These are phyloP conservation scores for Tetrapyrgos nigripes DNA, from an alignment of 1,284 basidiomycete species.

Conservation along the genomic window DNA sequence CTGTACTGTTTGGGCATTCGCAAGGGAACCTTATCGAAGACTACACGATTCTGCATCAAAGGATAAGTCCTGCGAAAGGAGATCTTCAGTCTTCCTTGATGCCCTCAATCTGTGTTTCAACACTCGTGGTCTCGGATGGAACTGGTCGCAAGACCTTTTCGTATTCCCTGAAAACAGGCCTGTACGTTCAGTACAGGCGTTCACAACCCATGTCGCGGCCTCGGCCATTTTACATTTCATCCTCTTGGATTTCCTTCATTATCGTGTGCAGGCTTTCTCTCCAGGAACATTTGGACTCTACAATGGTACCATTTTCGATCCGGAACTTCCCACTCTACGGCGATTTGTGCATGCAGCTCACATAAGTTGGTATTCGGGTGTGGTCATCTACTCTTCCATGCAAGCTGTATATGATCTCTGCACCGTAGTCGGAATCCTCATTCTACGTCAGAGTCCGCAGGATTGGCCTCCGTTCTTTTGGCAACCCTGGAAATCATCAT, in stretches of 20 bases:
- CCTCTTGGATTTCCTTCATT: slow-evolving; percentile 48
- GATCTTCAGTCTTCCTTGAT: slow-evolving; percentile 38
- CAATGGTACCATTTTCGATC: slow-evolving; percentile 53
- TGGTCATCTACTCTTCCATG: slow-evolving; percentile 48
- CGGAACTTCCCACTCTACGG: slow-evolving; percentile 41
- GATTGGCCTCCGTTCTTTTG: slow-evolving; percentile 52
- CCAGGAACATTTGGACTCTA: slow-evolving; percentile 3
- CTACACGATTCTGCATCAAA: slow-evolving; percentile 12
- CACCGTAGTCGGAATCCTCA: slow-evolving; percentile 48
- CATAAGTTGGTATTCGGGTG: slow-evolving; percentile 47
- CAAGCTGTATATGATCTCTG: slow-evolving; percentile 47
- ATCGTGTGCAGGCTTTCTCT: slow-evolving; percentile 44
- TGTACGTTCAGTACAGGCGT: slow-evolving; percentile 39
- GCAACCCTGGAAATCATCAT: slow-evolving; percentile 44
- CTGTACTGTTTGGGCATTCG: slow-evolving; percentile 43
- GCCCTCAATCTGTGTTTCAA: slow-evolving; percentile 52
- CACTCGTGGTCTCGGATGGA: slow-evolving; percentile 62
- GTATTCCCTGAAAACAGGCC: slow-evolving; percentile 49
- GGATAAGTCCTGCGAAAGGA: slow-evolving; percentile 9
- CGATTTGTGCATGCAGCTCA: slow-evolving; percentile 51
- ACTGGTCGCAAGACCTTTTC: slow-evolving; percentile 50
- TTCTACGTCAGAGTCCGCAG: slow-evolving; percentile 39
- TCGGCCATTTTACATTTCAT: slow-evolving; percentile 44
- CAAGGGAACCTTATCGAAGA: slow-evolving; percentile 35
- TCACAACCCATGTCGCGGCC: slow-evolving; percentile 39